A percentile compares a stretch with the other conserved stretches of the same genome.
These are phyloP conservation scores for Dendryphion nanum DNA, from an alignment of 2,329 filamentous ascomycete genomes.

Conservation along the genomic window DNA sequence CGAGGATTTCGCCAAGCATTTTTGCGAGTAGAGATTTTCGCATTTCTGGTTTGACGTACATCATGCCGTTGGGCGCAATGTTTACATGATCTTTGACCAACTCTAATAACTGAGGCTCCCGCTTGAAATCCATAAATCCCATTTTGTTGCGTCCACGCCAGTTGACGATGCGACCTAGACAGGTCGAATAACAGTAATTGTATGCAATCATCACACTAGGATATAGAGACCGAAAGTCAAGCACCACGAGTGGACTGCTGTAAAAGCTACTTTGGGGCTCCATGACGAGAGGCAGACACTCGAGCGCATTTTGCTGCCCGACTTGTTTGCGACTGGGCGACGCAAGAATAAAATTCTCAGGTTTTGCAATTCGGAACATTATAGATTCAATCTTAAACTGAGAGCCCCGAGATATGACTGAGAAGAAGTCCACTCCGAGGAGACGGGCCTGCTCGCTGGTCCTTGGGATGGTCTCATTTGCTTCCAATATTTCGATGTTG, in stretches of 20 bases:
- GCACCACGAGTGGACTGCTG: constrained; percentile 79
- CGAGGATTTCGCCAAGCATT: constrained; percentile 93
- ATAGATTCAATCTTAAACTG: constrained; percentile 99
- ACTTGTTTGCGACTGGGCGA: constrained; percentile 92
- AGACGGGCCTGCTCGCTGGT: constrained; percentile 94
- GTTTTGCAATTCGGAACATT: constrained; percentile 98
- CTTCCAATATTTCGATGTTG: constrained; percentile 86
- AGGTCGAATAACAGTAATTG: constrained; percentile 98
- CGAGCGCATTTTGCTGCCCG: constrained; percentile 87
- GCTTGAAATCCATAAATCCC: constrained; percentile 85
- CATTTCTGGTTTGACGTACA: constrained; percentile 84
- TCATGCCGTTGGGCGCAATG: constrained; percentile 92
- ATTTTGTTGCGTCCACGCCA: constrained; percentile 95
- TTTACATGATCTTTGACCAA: constrained; percentile 84
- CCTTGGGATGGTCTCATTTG: constrained; percentile 81
- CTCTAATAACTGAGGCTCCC: constrained; percentile 71
- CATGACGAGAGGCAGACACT: constrained; percentile 95
- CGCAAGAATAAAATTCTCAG: constrained; percentile 87
- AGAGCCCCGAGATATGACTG: constrained; percentile 89
- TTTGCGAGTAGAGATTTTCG: constrained; percentile 90
- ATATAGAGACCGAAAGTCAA: constrained; percentile 96
- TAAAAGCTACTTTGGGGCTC: constrained; percentile 96
- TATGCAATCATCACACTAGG: constrained; percentile 99
- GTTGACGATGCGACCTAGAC: constrained; percentile 76
- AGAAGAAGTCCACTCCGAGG: constrained; percentile 94